A percentile compares a stretch with the other conserved stretches of the same genome.
Conservation (phyloP, 1,139 yeast genomes). For the Zygoascus sp. region DNA sequence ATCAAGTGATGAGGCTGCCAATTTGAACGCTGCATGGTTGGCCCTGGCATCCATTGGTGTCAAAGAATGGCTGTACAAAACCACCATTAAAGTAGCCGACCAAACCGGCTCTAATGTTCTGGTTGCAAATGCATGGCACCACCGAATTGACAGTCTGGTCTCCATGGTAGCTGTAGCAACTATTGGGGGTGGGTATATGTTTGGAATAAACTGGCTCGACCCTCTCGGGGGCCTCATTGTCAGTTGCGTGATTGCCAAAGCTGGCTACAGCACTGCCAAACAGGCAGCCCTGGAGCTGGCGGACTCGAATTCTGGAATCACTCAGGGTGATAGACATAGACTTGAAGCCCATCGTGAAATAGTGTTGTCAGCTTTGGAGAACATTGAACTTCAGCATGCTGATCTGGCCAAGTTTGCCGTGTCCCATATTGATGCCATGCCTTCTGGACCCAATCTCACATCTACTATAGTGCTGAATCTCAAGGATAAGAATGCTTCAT, state of each 20-base stretch:
- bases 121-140: slow-evolving; percentile 98
- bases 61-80: slow-evolving; percentile 81
- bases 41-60: slow-evolving; percentile 83
- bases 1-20: slow-evolving; percentile 46
- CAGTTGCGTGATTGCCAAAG: slow-evolving; percentile 71
- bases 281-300: slow-evolving; percentile 70
- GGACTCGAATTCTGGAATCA: slow-evolving; percentile 42
- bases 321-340: slow-evolving; percentile 18
- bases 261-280: slow-evolving; percentile 73
- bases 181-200: slow-evolving; percentile 76
- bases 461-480: slow-evolving; percentile 16
- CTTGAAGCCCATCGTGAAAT: slow-evolving; percentile 20
- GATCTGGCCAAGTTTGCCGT: slow-evolving; percentile 29
- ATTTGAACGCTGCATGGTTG: slow-evolving; percentile 92
- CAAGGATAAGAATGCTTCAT: slow-evolving; percentile 14
- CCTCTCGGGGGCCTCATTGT: slow-evolving; percentile 88
- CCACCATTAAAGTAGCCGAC: slow-evolving; percentile 74
- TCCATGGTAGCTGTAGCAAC: slow-evolving; percentile 87
- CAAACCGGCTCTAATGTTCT: slow-evolving; percentile 79
- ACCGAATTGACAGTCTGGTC: slow-evolving; percentile 90
- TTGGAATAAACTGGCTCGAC: slow-evolving; percentile 78
- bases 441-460: slow-evolving; percentile 30
- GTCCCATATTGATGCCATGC: slow-evolving; percentile 23
- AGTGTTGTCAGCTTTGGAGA: slow-evolving; percentile 19
- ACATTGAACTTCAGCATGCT: slow-evolving; percentile 9